A percentile compares a stretch with the other conserved stretches of the same genome.
These are phyloP conservation scores for Chlorella sp. DNA, from an alignment of 139 green algal species.

Conservation along the genomic window DNA sequence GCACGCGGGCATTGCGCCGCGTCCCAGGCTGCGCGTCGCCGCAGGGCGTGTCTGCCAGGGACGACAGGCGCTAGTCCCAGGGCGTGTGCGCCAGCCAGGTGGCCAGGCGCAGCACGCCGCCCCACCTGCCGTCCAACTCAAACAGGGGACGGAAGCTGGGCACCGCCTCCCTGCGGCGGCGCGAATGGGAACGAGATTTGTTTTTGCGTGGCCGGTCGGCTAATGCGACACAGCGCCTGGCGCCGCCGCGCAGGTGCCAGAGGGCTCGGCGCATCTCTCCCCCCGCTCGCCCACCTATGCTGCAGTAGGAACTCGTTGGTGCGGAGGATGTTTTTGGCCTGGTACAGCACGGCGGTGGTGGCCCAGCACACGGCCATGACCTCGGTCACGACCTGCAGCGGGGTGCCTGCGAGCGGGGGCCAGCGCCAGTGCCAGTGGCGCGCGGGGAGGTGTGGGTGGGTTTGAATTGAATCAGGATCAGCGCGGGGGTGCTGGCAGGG, in stretches of 20 bases:
- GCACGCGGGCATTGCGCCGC: no score
- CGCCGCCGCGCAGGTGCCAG: background rate
- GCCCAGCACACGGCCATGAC: constrained; percentile 17
- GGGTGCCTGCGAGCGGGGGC: background rate
- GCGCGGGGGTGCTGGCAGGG: background rate
- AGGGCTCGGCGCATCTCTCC: background rate
- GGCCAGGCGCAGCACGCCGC: background rate
- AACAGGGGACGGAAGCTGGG: background rate
- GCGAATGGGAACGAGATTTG: no score
- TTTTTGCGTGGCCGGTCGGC: background rate
- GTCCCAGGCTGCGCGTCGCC: no score
- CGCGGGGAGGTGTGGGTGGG: background rate
- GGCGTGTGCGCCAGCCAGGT: no score
- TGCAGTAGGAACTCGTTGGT: constrained; percentile 20
- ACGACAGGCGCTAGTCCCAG: no score
- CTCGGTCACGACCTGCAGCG: background rate
- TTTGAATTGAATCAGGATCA: background rate
- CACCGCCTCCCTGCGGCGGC: background rate
- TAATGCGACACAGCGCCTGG: background rate
- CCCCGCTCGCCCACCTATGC: background rate
- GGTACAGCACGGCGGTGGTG: constrained; percentile 12
- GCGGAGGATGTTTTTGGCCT: constrained; percentile 10
- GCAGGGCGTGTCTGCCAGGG: no score
- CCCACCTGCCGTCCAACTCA: background rate
- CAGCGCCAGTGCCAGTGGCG: no score